Evolutionary conservation across 139 green algal genomes (phyloP).

Genomic region (Dunaliella sp.): DNA sequence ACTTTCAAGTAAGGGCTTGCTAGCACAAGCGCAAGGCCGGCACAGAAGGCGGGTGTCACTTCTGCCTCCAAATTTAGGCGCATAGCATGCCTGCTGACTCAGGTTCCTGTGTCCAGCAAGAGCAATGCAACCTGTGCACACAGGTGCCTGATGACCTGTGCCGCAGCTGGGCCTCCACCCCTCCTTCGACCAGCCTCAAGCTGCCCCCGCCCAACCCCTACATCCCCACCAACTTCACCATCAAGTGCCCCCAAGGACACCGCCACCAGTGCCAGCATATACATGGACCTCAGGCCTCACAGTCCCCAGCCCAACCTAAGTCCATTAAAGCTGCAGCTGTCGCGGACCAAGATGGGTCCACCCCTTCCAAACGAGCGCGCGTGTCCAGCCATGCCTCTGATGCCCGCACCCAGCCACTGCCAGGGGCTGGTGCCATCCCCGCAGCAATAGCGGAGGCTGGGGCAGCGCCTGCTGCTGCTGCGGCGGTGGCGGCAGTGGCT

Average conservation of each 20-base stretch:
- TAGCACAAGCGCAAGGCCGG: too few species aligned
- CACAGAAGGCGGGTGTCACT: too few species aligned
- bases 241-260: conserved; percentile 25
- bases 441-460: background rate
- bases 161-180: conserved; percentile 33
- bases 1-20: too few species aligned
- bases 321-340: background rate
- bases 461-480: background rate
- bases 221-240: conserved; percentile 75
- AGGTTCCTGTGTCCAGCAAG: background rate
- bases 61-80: background rate
- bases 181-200: conserved; percentile 46
- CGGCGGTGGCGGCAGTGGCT: too few species aligned
- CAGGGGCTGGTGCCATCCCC: too few species aligned
- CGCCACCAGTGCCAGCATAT: background rate
- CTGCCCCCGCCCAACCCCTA: conserved; percentile 83
- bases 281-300: too few species aligned
- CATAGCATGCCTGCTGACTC: background rate
- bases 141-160: conserved; percentile 44
- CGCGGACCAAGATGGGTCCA: background rate
- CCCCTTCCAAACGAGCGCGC: background rate
- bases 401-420: background rate
- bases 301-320: background rate
- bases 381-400: background rate
- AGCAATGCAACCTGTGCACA: too few species aligned